A percentile compares a stretch with the other conserved stretches of the same genome.
Evolutionary conservation across 2,329 filamentous ascomycete genomes (phyloP).

Genomic region (Phialophora chinensis): DNA sequence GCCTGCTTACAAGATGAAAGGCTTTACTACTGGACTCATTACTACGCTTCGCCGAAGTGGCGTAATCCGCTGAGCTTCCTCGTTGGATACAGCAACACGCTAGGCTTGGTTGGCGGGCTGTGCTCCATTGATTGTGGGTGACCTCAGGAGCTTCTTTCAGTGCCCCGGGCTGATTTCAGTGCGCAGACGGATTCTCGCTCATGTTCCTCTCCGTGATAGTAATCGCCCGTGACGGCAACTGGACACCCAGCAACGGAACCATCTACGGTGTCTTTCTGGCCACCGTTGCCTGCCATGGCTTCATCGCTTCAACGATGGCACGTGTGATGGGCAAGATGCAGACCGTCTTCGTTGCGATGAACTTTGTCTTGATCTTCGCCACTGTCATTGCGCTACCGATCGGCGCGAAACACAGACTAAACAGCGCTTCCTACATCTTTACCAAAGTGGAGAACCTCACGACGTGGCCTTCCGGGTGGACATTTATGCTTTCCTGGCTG

Average conservation of each 20-base stretch:
- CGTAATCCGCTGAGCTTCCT: slow-evolving; percentile 65
- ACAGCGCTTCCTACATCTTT: slow-evolving; percentile 61
- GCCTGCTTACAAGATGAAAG: slow-evolving; percentile 12
- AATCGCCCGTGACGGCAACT: slow-evolving; percentile 62
- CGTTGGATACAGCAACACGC: slow-evolving; percentile 66
- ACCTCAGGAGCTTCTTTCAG: neutral
- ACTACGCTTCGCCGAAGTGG: slow-evolving; percentile 61
- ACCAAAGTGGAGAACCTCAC: slow-evolving; percentile 63
- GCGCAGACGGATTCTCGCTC: slow-evolving; percentile 55
- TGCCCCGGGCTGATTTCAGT: neutral
- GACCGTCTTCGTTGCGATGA: slow-evolving; percentile 61
- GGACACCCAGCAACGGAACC: slow-evolving; percentile 61
- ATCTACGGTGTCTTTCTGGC: slow-evolving; percentile 65
- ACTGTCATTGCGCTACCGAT: slow-evolving; percentile 64
- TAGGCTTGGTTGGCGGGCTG: slow-evolving; percentile 65
- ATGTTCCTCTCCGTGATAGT: slow-evolving; percentile 67
- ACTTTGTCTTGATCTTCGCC: slow-evolving; percentile 61
- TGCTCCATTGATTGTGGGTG: slow-evolving; percentile 64
- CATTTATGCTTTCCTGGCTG: slow-evolving; percentile 67
- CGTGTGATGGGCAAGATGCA: slow-evolving; percentile 66
- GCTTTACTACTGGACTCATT: slow-evolving; percentile 67
- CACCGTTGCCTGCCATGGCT: slow-evolving; percentile 60
- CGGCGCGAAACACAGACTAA: slow-evolving; percentile 50
- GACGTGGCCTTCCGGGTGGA: slow-evolving; percentile 63
- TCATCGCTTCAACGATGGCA: slow-evolving; percentile 60